Percentiles rank a stretch among this genome's conserved stretches.
Conservation (phyloP, 371 early-diverging fungal species). For the Apophysomyces ossiformis region DNA sequence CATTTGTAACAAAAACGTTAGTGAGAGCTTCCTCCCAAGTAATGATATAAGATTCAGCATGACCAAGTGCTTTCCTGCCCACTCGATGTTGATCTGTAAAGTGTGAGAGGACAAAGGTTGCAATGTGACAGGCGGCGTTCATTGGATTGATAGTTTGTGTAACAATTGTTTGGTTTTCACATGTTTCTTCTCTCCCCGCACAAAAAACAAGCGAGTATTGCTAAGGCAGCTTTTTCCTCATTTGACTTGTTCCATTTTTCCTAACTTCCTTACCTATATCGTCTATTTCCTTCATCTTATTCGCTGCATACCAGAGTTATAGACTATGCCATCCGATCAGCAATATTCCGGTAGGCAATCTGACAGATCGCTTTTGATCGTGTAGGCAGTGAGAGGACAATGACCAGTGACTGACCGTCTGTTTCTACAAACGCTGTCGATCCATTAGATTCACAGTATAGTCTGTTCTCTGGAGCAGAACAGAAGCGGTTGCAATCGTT, state of each 20-base stretch:
- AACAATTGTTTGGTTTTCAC: background rate
- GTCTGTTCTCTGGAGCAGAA: slow-evolving; percentile 19
- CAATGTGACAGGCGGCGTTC: background rate
- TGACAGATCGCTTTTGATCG: slow-evolving; percentile 8
- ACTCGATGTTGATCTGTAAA: too few species aligned
- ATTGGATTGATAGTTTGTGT: background rate
- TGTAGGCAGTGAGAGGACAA: slow-evolving; percentile 2
- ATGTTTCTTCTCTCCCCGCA: slow-evolving; percentile 7
- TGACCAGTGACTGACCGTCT: background rate
- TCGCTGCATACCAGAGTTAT: background rate
- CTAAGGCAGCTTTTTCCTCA: slow-evolving; percentile 9
- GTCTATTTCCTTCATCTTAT: background rate
- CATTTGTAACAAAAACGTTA: too few species aligned
- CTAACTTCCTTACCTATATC: background rate
- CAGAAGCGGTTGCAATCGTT: slow-evolving; percentile 23
- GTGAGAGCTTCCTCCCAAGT: too few species aligned
- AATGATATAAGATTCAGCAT: too few species aligned
- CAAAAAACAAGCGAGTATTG: background rate
- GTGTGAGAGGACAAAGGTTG: too few species aligned
- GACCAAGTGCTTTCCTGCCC: too few species aligned
- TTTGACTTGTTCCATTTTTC: slow-evolving; percentile 2
- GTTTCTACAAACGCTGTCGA: background rate
- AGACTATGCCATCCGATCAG: slow-evolving; percentile 9
- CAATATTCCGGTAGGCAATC: slow-evolving; percentile 2
- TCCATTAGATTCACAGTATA: slow-evolving; percentile 11